Conservation (phyloP, 2,329 filamentous ascomycete species). For the Cordyceps pruinosa region DNA sequence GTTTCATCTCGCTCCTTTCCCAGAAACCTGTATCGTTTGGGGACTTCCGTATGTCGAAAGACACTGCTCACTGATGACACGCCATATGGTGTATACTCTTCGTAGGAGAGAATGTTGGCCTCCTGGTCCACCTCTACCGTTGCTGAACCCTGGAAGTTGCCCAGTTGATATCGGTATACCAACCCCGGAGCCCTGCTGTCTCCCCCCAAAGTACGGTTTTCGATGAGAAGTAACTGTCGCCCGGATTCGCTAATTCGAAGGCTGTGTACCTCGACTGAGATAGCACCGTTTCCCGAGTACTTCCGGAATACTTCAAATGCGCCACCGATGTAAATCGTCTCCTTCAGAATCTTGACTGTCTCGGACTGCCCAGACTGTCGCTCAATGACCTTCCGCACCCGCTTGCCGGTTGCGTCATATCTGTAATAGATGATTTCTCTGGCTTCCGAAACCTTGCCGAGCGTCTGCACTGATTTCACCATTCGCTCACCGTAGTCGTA, state of each 20-base stretch:
- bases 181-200: constrained; percentile 11
- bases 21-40: constrained; percentile 21
- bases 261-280: not conserved
- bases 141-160: constrained; percentile 7
- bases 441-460: not conserved
- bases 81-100: constrained; percentile 27
- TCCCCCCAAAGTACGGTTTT: constrained; percentile 10
- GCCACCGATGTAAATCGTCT: constrained; percentile 13
- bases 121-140: constrained; percentile 21
- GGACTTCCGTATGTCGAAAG: constrained; percentile 11
- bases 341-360: not conserved
- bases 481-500: constrained; percentile 10
- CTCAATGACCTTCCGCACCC: constrained; percentile 22
- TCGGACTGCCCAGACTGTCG: not conserved
- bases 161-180: constrained; percentile 13
- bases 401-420: constrained; percentile 18
- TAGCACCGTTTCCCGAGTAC: not conserved
- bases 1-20: constrained; percentile 20
- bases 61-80: constrained; percentile 13
- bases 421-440: constrained; percentile 20
- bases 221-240: constrained; percentile 10
- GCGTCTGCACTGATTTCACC: not conserved
- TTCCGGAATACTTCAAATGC: constrained; percentile 12
- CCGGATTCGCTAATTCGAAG: constrained; percentile 10
- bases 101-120: constrained; percentile 21